Percentiles rank a stretch among this genome's conserved stretches.
Conservation (phyloP, 177 flowering plant genomes). For the Vitis hybrid region DNA sequence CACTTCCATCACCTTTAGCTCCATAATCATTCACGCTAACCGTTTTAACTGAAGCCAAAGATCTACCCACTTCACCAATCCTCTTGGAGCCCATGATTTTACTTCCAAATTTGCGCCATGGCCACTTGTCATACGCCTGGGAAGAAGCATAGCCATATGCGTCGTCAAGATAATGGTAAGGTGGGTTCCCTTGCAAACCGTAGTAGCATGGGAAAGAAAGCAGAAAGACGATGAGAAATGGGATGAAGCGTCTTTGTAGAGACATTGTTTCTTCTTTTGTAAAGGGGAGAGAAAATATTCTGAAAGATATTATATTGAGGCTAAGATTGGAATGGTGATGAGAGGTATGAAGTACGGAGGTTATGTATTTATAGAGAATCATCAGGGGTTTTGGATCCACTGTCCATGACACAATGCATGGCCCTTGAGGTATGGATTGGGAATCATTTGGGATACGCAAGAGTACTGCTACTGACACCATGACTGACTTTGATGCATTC, state of each 20-base stretch:
- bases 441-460: no score
- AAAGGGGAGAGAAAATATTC: constrained; percentile 2
- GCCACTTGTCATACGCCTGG: constrained; percentile 13
- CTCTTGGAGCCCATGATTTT: background rate
- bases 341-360: no score
- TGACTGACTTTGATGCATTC: no score
- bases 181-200: constrained; percentile 15
- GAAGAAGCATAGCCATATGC: constrained; percentile 21
- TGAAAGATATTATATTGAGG: constrained; percentile 8
- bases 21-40: constrained; percentile 29
- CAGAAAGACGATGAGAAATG: constrained; percentile 7
- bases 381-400: no score
- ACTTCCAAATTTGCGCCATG: constrained; percentile 6
- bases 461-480: no score
- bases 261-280: constrained; percentile 15
- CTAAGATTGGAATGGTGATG: no score
- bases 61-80: constrained; percentile 2
- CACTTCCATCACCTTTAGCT: constrained; percentile 28
- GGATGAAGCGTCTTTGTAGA: constrained; percentile 12
- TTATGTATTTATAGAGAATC: no score
- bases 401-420: no score
- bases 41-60: constrained; percentile 14
- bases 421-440: no score
- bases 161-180: constrained; percentile 12
- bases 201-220: constrained; percentile 14